Conservation (phyloP, 306 rosid genomes). For the Malus asiatica region DNA sequence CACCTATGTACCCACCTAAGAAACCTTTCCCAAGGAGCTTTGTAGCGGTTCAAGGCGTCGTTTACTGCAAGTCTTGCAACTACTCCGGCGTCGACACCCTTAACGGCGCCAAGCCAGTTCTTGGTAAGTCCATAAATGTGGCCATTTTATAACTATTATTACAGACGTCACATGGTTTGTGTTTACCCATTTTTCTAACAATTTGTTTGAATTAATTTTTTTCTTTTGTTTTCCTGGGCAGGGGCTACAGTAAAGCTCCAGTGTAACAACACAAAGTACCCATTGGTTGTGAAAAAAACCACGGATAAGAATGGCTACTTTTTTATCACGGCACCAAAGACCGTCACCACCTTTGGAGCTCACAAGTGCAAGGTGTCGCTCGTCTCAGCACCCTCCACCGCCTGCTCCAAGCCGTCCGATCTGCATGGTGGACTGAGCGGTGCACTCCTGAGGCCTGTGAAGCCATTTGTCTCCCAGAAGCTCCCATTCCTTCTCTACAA, state of each 20-base stretch:
- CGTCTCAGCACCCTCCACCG: constrained; percentile 34
- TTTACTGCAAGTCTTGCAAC: constrained; percentile 69
- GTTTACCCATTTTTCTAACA: neutral
- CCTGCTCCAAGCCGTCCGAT: constrained; percentile 38
- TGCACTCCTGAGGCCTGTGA: constrained; percentile 38
- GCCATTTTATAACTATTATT: neutral
- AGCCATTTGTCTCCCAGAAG: constrained; percentile 29
- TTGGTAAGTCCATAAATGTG: constrained; percentile 31
- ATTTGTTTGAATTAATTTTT: neutral
- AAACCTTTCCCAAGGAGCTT: constrained; percentile 39
- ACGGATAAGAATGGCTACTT: constrained; percentile 78
- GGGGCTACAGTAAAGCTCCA: constrained; percentile 62
- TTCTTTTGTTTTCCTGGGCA: neutral
- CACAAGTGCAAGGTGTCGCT: constrained; percentile 58
- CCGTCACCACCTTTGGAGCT: constrained; percentile 53
- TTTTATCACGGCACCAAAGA: constrained; percentile 55
- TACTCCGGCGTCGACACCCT: constrained; percentile 55
- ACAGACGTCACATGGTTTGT: neutral
- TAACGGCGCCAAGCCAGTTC: constrained; percentile 43
- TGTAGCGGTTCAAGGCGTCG: constrained; percentile 85
- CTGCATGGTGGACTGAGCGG: constrained; percentile 59
- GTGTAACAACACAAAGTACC: constrained; percentile 63
- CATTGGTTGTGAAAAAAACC: constrained; percentile 10
- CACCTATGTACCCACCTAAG: constrained; percentile 9
- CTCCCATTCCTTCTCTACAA: constrained; percentile 49